Evolutionary conservation across 257 asterid genomes (phyloP).

Genomic region (Fraxinus excelsior): DNA sequence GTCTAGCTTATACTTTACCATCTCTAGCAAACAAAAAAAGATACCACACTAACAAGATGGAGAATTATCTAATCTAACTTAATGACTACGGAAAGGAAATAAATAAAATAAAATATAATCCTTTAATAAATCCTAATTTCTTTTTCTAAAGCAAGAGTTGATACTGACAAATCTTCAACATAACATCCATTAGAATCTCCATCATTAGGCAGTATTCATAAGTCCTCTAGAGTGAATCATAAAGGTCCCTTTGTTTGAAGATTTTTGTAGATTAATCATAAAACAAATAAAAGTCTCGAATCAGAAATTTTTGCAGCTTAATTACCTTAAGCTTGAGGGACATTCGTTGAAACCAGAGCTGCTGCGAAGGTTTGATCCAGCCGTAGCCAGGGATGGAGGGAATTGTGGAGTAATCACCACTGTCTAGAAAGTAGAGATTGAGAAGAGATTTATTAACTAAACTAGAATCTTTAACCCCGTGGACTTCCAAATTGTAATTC

Average conservation of each 20-base stretch:
- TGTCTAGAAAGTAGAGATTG: conserved; percentile 83
- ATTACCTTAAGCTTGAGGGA: conserved; percentile 72
- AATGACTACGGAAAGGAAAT: background rate
- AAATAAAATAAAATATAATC: background rate
- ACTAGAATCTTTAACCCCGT: conserved; percentile 56
- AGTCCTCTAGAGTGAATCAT: background rate
- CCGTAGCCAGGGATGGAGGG: conserved; percentile 83
- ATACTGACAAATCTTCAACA: background rate
- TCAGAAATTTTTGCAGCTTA: background rate
- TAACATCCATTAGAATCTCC: conserved; percentile 1
- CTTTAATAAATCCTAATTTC: background rate
- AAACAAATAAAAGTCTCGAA: background rate
- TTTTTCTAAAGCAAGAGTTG: background rate
- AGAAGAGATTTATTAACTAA: conserved; percentile 71
- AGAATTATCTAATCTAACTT: background rate
- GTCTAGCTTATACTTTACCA: background rate
- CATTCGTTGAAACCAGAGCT: conserved; percentile 76
- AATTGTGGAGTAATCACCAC: conserved; percentile 88
- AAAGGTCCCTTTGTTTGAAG: background rate
- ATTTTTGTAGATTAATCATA: background rate
- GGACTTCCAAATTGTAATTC: conserved; percentile 34
- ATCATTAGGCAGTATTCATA: background rate
- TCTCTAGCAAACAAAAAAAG: background rate
- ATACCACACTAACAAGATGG: background rate
- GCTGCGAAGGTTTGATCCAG: conserved; percentile 95